A percentile compares a stretch with the other conserved stretches of the same genome.
Evolutionary conservation across 768 basidiomycete genomes (phyloP).

Genomic region (Leccinum pellstonianum): DNA sequence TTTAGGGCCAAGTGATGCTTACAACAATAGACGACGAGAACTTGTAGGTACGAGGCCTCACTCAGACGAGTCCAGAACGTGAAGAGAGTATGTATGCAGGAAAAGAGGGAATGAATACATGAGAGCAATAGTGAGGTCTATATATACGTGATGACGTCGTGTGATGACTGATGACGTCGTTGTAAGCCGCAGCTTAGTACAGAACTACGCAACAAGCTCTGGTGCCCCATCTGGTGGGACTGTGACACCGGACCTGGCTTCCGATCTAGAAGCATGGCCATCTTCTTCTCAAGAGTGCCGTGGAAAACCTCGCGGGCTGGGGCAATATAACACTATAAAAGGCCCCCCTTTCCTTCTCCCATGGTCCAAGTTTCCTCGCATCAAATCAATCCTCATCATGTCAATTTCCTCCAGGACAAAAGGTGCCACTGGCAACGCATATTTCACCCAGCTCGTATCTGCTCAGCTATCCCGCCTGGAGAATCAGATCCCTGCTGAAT

Average conservation of each 20-base stretch:
- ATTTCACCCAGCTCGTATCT: constrained; percentile 20
- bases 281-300: background rate
- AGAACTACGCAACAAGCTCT: background rate
- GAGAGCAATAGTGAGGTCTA: too few relatives aligned
- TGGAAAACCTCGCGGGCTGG: background rate
- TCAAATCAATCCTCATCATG: constrained; percentile 6
- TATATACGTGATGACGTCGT: too few relatives aligned
- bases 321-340: background rate
- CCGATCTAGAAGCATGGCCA: background rate
- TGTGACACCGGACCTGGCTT: background rate
- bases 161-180: too few relatives aligned
- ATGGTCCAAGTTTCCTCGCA: background rate
- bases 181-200: too few relatives aligned
- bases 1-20: background rate
- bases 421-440: constrained; percentile 22
- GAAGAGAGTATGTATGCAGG: too few relatives aligned
- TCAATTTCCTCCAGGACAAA: constrained; percentile 23
- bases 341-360: background rate
- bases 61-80: too few relatives aligned
- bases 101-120: too few relatives aligned
- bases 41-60: too few relatives aligned
- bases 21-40: background rate
- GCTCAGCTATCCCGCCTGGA: constrained; percentile 21
- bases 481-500: constrained; percentile 25
- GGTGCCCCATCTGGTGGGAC: background rate